phyloP scores from a whole-genome alignment of 2,329 filamentous ascomycete species.

The Thermothelomyces thermophilus region DNA sequence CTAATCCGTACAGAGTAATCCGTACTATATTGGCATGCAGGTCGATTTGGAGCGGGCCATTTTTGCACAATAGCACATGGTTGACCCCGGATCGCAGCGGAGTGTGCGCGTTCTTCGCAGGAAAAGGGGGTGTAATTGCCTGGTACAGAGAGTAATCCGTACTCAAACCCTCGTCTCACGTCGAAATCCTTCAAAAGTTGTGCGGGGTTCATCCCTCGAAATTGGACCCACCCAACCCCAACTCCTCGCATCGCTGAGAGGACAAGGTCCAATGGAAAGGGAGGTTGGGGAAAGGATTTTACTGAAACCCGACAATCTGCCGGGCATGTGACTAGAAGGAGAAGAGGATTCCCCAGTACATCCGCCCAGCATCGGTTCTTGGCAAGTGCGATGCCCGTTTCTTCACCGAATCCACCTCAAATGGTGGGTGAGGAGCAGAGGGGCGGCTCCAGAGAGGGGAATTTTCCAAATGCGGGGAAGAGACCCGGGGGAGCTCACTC shows the following conservation, averaged over 20 bases:
- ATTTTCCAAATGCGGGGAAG: neutral
- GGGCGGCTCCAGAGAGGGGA: neutral
- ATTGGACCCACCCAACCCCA: neutral
- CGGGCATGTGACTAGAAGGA: neutral
- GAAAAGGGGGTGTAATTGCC: no score
- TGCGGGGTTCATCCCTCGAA: conserved; percentile 2
- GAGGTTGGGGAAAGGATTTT: neutral
- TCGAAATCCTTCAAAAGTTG: neutral
- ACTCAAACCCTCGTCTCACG: no score
- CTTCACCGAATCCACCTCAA: neutral
- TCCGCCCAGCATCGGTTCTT: neutral
- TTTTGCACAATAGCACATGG: no score
- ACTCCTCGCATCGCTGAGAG: neutral
- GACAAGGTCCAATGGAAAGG: neutral
- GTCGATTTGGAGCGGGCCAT: no score
- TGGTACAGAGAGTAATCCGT: no score
- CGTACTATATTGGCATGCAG: no score
- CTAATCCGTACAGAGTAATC: no score
- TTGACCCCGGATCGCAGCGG: no score
- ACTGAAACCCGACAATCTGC: neutral
- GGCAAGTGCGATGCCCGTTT: neutral
- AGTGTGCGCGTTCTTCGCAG: no score
- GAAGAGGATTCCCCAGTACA: neutral
- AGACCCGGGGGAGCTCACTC: neutral
- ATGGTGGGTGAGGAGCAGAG: neutral